Evolutionary conservation across 2,329 filamentous ascomycete species (phyloP).

Genomic region (Ophiognomonia clavigignenti-juglandacearum): DNA sequence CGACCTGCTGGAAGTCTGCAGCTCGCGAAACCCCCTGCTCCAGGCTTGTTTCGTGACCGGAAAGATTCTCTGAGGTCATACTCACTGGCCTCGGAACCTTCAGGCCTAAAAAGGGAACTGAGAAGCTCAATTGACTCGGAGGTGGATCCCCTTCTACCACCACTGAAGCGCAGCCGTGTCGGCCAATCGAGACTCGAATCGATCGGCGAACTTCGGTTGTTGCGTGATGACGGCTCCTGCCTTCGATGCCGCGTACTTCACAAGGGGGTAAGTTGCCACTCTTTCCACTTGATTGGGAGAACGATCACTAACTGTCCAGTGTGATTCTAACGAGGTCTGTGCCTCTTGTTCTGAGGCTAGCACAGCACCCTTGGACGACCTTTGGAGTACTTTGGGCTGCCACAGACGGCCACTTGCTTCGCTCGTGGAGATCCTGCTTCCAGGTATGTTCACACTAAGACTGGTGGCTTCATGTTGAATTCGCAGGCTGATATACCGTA

Average conservation of each 20-base stretch:
- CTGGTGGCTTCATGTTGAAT: background rate
- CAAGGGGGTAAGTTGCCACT: slow-evolving; percentile 35
- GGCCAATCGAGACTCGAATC: slow-evolving; percentile 51
- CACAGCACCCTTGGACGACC: slow-evolving; percentile 32
- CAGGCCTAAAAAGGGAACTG: slow-evolving; percentile 22
- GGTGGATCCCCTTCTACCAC: slow-evolving; percentile 47
- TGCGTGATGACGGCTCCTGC: slow-evolving; percentile 43
- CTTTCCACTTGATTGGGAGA: slow-evolving; percentile 17
- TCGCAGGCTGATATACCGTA: slow-evolving; percentile 20
- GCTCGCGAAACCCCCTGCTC: slow-evolving; percentile 31
- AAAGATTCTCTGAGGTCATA: slow-evolving; percentile 35
- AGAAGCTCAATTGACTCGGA: slow-evolving; percentile 42
- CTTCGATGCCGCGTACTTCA: slow-evolving; percentile 45
- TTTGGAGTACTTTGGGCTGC: slow-evolving; percentile 48
- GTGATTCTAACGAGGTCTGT: slow-evolving; percentile 47
- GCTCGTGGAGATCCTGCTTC: slow-evolving; percentile 45
- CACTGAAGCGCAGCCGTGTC: slow-evolving; percentile 47
- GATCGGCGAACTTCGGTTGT: slow-evolving; percentile 50
- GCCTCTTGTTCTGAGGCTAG: slow-evolving; percentile 37
- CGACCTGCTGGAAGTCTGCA: slow-evolving; percentile 24
- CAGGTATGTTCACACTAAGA: slow-evolving; percentile 33
- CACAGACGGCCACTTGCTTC: slow-evolving; percentile 42
- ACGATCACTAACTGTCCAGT: slow-evolving; percentile 30
- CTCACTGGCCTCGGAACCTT: slow-evolving; percentile 35
- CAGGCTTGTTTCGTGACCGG: slow-evolving; percentile 32